Percentiles rank a stretch among this genome's conserved stretches.
phyloP scores from a whole-genome alignment of 495 filamentous ascomycete genomes.

The Tuber microsphaerosporum region DNA sequence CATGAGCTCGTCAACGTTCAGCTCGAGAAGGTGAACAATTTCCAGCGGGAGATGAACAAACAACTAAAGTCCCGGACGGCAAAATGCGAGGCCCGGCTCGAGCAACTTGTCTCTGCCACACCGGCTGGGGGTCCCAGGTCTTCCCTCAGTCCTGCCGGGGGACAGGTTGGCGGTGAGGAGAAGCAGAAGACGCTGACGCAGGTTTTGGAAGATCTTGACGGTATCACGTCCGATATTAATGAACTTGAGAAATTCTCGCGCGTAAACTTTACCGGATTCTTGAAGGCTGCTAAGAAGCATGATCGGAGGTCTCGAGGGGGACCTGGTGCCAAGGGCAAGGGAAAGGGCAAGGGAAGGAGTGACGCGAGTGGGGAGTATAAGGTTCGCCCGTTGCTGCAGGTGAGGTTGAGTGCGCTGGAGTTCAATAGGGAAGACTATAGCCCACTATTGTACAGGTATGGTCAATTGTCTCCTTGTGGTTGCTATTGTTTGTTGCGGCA shows the following conservation, averaged over 20 bases:
- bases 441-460: slow-evolving; percentile 67
- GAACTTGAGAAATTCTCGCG: slow-evolving; percentile 91
- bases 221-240: slow-evolving; percentile 80
- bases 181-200: slow-evolving; percentile 55
- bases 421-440: slow-evolving; percentile 96
- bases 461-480: slow-evolving; percentile 7
- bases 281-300: slow-evolving; percentile 98
- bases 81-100: slow-evolving; percentile 49
- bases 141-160: neutral
- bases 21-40: slow-evolving; percentile 87
- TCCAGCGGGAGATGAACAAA: slow-evolving; percentile 70
- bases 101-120: slow-evolving; percentile 44
- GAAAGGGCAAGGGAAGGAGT: slow-evolving; percentile 36
- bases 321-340: slow-evolving; percentile 44
- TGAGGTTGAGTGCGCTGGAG: slow-evolving; percentile 74
- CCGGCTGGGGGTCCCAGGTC: neutral
- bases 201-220: slow-evolving; percentile 70
- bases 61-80: slow-evolving; percentile 53
- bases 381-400: slow-evolving; percentile 81
- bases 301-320: slow-evolving; percentile 69
- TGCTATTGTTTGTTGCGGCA: neutral
- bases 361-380: slow-evolving; percentile 56
- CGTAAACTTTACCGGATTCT: slow-evolving; percentile 93
- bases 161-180: slow-evolving; percentile 44
- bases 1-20: slow-evolving; percentile 90